A percentile compares a stretch with the other conserved stretches of the same genome.
Evolutionary conservation across 2,329 filamentous ascomycete species (phyloP).

Genomic region (Bipolaris victoriae): DNA sequence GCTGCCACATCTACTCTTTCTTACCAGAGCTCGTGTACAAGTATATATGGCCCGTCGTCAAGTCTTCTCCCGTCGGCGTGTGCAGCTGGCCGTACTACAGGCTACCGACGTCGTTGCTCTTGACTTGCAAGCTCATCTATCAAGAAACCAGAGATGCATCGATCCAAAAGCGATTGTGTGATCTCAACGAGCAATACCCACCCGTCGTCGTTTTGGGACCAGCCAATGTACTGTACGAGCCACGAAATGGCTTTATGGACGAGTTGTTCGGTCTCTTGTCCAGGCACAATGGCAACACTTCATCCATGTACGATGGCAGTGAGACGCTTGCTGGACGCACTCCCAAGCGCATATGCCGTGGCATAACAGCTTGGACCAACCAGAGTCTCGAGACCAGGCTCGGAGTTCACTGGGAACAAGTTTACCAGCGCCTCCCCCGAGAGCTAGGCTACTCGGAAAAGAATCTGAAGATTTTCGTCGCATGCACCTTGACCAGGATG

Average conservation of each 20-base stretch:
- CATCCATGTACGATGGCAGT: background rate
- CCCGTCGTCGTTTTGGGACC: background rate
- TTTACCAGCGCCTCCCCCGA: background rate
- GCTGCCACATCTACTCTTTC: background rate
- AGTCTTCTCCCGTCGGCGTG: background rate
- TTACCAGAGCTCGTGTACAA: background rate
- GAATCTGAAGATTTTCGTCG: background rate
- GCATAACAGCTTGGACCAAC: background rate
- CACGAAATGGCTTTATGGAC: background rate
- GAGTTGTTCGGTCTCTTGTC: background rate
- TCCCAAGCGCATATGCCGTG: background rate
- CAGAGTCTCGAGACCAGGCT: background rate
- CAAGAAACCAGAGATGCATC: background rate
- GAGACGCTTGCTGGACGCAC: too few species aligned
- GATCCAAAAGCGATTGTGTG: background rate
- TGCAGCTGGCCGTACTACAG: background rate
- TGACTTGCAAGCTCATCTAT: background rate
- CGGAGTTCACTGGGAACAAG: background rate
- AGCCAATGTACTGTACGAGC: background rate
- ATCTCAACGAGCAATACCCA: background rate
- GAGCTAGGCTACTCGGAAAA: background rate
- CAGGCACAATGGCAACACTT: background rate
- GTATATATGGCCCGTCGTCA: background rate
- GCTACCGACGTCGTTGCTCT: background rate
- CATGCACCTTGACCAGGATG: background rate